Evolutionary conservation across 2,329 filamentous ascomycete species (phyloP).

Genomic region (Fusarium cicatricum): DNA sequence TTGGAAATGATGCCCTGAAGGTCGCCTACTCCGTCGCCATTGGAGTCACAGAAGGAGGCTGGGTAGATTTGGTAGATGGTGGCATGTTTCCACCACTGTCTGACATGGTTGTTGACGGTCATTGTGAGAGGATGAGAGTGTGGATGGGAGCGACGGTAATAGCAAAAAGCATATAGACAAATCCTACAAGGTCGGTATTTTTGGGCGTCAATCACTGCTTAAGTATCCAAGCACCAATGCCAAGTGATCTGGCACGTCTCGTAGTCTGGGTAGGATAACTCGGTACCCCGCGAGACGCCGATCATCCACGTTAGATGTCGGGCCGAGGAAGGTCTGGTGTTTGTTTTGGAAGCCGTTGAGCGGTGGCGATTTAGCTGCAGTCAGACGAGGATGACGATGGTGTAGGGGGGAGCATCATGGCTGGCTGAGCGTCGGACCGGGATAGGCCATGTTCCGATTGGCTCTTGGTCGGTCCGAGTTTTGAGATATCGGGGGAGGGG

Average conservation of each 20-base stretch:
- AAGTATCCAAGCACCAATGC: no score
- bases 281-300: no score
- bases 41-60: constrained; percentile 63
- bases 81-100: constrained; percentile 63
- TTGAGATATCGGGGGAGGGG: not conserved
- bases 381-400: not conserved
- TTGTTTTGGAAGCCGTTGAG: no score
- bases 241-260: no score
- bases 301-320: constrained; percentile 16
- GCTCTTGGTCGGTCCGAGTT: constrained; percentile 27
- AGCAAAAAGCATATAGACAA: no score
- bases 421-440: constrained; percentile 35
- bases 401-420: not conserved
- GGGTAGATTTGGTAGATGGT: constrained; percentile 66
- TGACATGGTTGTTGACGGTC: constrained; percentile 33
- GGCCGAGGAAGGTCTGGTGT: constrained; percentile 8
- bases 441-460: not conserved
- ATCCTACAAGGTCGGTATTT: not conserved
- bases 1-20: constrained; percentile 62
- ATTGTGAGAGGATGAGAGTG: constrained; percentile 9
- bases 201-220: not conserved
- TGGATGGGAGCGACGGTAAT: no score
- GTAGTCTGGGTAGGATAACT: no score
- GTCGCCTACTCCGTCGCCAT: constrained; percentile 62
- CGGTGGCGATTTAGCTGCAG: no score